Base-by-base conservation (phyloP, 805 yeast genomes). In the Jamesozyma lodderae region DNA sequence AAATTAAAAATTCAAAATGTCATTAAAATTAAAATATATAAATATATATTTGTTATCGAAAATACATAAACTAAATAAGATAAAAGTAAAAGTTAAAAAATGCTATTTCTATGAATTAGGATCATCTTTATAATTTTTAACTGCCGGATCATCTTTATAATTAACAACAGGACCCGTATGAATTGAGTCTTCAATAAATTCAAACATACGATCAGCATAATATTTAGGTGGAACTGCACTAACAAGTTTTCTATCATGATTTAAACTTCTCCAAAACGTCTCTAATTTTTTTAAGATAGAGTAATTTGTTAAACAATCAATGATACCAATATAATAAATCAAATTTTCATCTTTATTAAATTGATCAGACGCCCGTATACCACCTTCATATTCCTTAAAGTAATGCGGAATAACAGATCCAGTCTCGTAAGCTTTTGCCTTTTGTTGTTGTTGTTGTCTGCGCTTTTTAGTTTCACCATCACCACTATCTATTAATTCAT, bases 191-290 rank as follows among this genome's bases (percentile, higher is more conserved):
- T 53, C 56, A n/a, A 92, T 77, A 55, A 92, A 92, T 15, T 68
- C 66, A 42, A 80, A 66, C 56, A 92, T 88, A 51, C 99, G 69
- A 40, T 81, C 80, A 7, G 96, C 96, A 53, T 92, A 92, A 50
- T 88, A 97, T 5, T 53, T 52, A 0, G 97, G 88, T 0, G 99
- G 97, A 10, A 92, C 69, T 0, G 98, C 94, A 48, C 95, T 83
- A 3, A 94, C 78, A 3, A 79, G 72, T 31, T 70, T 70, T 39
- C 88, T 65, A 28, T 77, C 71, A 53, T 85, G 83, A 26, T 73
- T 72, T 19, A 92, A 50, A 13, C 83, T 70, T 57, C 95, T 73
- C 78, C 98, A 97, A 50, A 92, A 28, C 10, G 46, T 88, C 55
- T 92, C 98, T 33, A 87, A 58, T 45, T 73, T 72, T 57, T 92